Percentiles rank a stretch among this genome's conserved stretches.
These are phyloP conservation scores for Pichiaceae sp. DNA, from an alignment of 1,139 yeast species.

Conservation along the genomic window DNA sequence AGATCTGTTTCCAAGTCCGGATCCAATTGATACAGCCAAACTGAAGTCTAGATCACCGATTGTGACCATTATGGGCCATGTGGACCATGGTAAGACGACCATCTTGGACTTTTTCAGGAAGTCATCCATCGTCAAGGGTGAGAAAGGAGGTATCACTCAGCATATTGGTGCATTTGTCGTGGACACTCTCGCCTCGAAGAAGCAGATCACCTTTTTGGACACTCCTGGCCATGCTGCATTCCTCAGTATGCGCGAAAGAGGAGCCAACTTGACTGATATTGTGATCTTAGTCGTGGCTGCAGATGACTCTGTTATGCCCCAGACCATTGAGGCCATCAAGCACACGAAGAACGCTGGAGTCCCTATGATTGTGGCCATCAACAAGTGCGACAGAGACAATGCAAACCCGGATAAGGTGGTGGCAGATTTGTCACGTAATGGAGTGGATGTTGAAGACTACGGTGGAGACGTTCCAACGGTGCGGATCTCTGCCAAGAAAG, in stretches of 20 bases:
- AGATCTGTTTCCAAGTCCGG: conserved; percentile 52
- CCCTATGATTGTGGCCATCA: conserved; percentile 84
- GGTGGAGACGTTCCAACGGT: conserved; percentile 96
- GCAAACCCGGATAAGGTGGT: conserved; percentile 66
- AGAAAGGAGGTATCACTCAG: conserved; percentile 96
- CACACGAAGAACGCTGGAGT: conserved; percentile 84
- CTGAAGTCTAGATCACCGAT: conserved; percentile 79
- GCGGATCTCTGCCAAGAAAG: conserved; percentile 79
- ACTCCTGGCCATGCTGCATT: conserved; percentile 99
- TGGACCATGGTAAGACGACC: conserved; percentile 97
- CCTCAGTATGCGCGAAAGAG: conserved; percentile 91
- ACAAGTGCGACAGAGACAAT: conserved; percentile 82
- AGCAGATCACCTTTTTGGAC: conserved; percentile 79
- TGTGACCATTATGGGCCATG: conserved; percentile 98
- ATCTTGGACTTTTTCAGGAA: conserved; percentile 79
- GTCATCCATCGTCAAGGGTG: conserved; percentile 73
- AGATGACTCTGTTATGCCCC: conserved; percentile 97
- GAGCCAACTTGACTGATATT: conserved; percentile 90
- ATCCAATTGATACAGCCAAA: conserved; percentile 20
- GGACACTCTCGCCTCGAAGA: conserved; percentile 62
- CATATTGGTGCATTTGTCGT: conserved; percentile 97
- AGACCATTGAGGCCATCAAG: conserved; percentile 89
- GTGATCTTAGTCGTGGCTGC: conserved; percentile 94
- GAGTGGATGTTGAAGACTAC: conserved; percentile 79
- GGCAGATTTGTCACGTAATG: conserved; percentile 68